Conservation (phyloP, 2,329 filamentous ascomycete species). For the Fusarium sp. region DNA sequence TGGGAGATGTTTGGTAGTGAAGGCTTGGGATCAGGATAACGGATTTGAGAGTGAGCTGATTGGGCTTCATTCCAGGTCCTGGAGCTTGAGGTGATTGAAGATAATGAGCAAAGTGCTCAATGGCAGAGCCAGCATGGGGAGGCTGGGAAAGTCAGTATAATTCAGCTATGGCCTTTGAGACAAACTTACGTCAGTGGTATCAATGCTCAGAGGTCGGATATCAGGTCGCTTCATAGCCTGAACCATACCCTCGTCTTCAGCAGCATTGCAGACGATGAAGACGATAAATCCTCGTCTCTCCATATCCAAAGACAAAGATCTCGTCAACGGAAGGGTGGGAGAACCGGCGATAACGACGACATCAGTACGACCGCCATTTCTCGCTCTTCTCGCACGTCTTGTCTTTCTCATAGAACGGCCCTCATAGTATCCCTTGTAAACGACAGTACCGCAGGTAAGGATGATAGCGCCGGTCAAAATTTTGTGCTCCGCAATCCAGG, state of each 20-base stretch:
- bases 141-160: slow-evolving; percentile 62
- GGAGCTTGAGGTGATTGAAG: slow-evolving; percentile 81
- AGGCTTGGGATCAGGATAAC: slow-evolving; percentile 86
- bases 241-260: slow-evolving; percentile 85
- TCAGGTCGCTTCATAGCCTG: slow-evolving; percentile 82
- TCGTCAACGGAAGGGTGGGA: slow-evolving; percentile 83
- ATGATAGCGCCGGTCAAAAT: slow-evolving; percentile 78
- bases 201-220: slow-evolving; percentile 83
- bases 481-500: slow-evolving; percentile 80
- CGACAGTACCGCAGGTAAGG: slow-evolving; percentile 75
- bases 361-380: slow-evolving; percentile 87
- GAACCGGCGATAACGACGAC: slow-evolving; percentile 91
- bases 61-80: slow-evolving; percentile 79
- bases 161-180: not conserved
- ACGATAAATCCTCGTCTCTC: slow-evolving; percentile 94
- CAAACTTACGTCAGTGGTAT: slow-evolving; percentile 79
- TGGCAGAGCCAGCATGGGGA: slow-evolving; percentile 73
- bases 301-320: slow-evolving; percentile 84
- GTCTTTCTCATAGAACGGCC: slow-evolving; percentile 71
- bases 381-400: slow-evolving; percentile 80
- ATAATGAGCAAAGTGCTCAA: slow-evolving; percentile 77
- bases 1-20: slow-evolving; percentile 83
- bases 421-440: slow-evolving; percentile 63
- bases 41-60: slow-evolving; percentile 80
- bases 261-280: slow-evolving; percentile 86